Base-by-base conservation (phyloP, 2,329 filamentous ascomycete species). In the Aspergillus sp. region DNA sequence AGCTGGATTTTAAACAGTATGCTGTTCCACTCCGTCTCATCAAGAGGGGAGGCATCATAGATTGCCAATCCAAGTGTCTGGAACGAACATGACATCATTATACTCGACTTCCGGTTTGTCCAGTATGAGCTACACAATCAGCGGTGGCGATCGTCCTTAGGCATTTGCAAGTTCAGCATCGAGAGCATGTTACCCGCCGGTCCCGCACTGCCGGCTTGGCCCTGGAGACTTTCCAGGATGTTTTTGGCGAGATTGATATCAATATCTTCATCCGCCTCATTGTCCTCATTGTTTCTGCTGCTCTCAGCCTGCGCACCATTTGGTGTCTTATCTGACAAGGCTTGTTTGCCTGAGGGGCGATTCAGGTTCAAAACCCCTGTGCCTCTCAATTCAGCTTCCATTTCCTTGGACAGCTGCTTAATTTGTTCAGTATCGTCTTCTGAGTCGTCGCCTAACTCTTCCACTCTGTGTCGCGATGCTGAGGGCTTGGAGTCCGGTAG, bases 231-330 rank as follows among this genome's bases (percentile, higher is more conserved):
- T 74, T 97, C 92, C 1, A 99, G 81, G 56, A 99, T 81, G 69
- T 98, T 98, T 74, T 90, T 92, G 18, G 91, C 92, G 24, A 99
- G 81, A 62, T 95, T 94, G 66, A 92, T 90, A 71, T 98, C 91
- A 29, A 95, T 86, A 63, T 92, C 83, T 4, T 95, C 84, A 55
- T 89, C 87, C 26, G 75, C 75, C 7, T 65, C 61, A 2, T 68
- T 63, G 12, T 65, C 66, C n/a, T 64, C 58, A 11, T 67, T 66
- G 4, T 52, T 49, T 18, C 63, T 64, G 18, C 64, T 63, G 20
- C 64, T 12, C 45, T 24, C 45, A 7, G 45, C 45, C 10, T 47
- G 45, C 16, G 45, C 16, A 47, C 20, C 12, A 47, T 63, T 64
- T 16, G 68, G 65, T 49, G 76, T 74, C 10, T 69, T 73, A 56